phyloP scores from a whole-genome alignment of 257 asterid species.

The Cordia subcordata region DNA sequence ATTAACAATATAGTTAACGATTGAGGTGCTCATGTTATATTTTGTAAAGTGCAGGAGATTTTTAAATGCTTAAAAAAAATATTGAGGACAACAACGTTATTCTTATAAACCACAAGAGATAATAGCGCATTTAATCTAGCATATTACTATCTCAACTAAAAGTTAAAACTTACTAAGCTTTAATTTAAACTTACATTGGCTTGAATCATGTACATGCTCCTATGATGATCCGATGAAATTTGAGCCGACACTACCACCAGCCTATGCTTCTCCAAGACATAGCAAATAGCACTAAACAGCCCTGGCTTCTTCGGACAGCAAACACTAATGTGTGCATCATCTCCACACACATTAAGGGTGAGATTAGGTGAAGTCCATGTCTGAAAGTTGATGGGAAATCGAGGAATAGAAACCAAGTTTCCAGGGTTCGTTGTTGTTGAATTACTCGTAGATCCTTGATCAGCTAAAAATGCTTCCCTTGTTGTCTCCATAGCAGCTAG shows the following conservation, averaged over 20 bases:
- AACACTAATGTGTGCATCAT: conserved; percentile 22
- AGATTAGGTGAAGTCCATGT: conserved; percentile 35
- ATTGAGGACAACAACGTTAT: no score
- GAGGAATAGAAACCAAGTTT: conserved; percentile 19
- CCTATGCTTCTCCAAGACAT: conserved; percentile 35
- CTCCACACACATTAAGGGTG: conserved; percentile 13
- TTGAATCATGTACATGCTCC: conserved; percentile 26
- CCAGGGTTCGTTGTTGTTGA: conserved; percentile 19
- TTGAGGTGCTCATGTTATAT: no score
- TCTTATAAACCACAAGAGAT: no score
- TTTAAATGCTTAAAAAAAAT: no score
- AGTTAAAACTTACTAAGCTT: no score
- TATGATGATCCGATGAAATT: conserved; percentile 23
- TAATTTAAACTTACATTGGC: conserved; percentile 14
- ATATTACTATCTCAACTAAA: no score
- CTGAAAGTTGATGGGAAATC: conserved; percentile 11
- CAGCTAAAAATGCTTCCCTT: conserved; percentile 46
- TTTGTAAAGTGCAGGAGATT: no score
- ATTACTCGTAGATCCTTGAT: conserved; percentile 34
- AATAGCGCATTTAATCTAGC: no score
- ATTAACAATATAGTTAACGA: no score
- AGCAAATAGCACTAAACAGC: conserved; percentile 18
- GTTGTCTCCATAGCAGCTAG: conserved; percentile 16
- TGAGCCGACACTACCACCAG: conserved; percentile 30
- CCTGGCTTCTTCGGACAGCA: conserved; percentile 28